phyloP scores from a whole-genome alignment of 2,329 filamentous ascomycete species.

The Ceratocystiopsis sp. region DNA sequence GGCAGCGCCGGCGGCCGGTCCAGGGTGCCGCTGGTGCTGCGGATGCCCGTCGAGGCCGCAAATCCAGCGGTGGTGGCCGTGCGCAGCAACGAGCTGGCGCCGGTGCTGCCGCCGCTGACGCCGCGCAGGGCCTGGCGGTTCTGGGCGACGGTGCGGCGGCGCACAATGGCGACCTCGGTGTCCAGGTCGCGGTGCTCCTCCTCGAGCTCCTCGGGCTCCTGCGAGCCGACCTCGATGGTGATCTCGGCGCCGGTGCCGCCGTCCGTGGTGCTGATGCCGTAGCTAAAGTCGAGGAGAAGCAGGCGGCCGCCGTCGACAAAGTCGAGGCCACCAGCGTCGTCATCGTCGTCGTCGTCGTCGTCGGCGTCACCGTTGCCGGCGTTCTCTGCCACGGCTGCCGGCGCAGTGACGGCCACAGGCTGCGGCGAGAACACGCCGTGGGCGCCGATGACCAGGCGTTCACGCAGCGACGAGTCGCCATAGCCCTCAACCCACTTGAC shows the following conservation, averaged over 20 bases:
- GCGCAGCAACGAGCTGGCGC: conserved; percentile 27
- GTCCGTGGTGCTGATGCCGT: conserved; percentile 28
- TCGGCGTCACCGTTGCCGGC: too few species aligned
- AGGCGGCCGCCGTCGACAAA: conserved; percentile 67
- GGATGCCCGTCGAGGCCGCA: too few species aligned
- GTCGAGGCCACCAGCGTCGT: conserved; percentile 52
- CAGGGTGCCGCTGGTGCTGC: background rate
- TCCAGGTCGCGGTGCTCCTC: conserved; percentile 61
- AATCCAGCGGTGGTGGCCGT: conserved; percentile 26
- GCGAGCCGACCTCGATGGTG: conserved; percentile 58
- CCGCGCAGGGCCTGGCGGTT: conserved; percentile 23
- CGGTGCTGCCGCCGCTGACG: conserved; percentile 18
- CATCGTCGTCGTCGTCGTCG: too few species aligned
- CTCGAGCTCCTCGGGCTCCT: conserved; percentile 49
- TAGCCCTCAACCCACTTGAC: conserved; percentile 54
- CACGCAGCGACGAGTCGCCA: conserved; percentile 28
- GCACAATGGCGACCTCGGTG: conserved; percentile 62
- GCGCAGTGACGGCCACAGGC: conserved; percentile 32
- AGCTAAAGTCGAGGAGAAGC: conserved; percentile 57
- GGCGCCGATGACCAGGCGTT: conserved; percentile 52
- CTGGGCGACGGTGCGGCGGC: conserved; percentile 54
- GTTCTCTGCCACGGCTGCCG: too few species aligned
- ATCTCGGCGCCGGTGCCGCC: conserved; percentile 36
- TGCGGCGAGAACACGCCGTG: conserved; percentile 47
- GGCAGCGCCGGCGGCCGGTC: background rate